Base-by-base conservation (phyloP, 495 filamentous ascomycete genomes). In the Paragyromitra xinjiangensis region DNA sequence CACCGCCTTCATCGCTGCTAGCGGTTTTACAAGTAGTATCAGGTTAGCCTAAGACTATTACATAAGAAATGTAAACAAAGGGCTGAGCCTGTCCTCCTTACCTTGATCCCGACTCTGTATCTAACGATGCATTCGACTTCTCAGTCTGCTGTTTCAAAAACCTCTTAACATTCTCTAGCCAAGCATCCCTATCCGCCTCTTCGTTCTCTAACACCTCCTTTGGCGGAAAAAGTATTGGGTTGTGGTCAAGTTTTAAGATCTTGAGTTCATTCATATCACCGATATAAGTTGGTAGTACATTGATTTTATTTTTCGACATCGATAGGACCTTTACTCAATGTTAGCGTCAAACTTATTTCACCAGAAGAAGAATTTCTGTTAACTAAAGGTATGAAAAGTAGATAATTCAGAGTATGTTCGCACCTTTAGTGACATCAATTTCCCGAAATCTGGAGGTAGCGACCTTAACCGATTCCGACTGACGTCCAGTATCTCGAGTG, bases 401-500 rank as follows among this genome's bases (percentile, higher is more conserved):
- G 29, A 82, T 78, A 59, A 3, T 61, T 70, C 39, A 11, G 55
- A 26, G 42, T 62, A 63, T 51, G 42, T 44, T 62, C 83, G 67
- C 34, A 87, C 86, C 80, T 86, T 87, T 9, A 88, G 82, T 81
- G 84, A 59, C 80, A 82, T 91, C 69, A 98, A 84, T 75, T 90
- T 93, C 71, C 88, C 89, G 56, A 98, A 92, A 69, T 93, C 91
- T 55, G 90, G 89, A 0, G 95, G 94, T 8, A 98, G 87, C 12
- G 88, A 85, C 40, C 86, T 88, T 61, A 98, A 88, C 80, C 91
- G 92, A 81, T 98, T 98, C 64, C 90, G 87, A 80, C 94, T 94
- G 16, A 98, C 86, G 85, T 98, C 95, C 58, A 98, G 87, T 67
- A 98, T 96, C 83, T 98, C 94, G 40, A 98, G 89, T 16, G 93